phyloP scores from a whole-genome alignment of 164 flowering plant genomes.

The Magnolia officinalis region DNA sequence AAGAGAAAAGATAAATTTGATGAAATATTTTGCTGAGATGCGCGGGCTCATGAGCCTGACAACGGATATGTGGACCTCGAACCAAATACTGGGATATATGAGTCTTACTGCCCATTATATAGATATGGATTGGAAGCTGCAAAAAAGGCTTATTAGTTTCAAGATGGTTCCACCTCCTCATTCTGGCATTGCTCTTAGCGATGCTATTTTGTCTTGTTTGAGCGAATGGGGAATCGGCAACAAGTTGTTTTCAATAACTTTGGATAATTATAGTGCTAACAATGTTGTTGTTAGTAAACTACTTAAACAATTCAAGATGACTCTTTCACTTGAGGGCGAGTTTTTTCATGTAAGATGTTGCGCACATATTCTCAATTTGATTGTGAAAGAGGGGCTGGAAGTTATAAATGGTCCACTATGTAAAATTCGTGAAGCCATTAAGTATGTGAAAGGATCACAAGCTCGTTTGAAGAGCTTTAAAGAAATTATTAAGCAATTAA shows the following conservation, averaged over 20 bases:
- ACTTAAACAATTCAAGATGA: too few relatives aligned
- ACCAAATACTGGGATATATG: not conserved
- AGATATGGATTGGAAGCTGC: not conserved
- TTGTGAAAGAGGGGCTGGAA: not conserved
- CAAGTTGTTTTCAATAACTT: not conserved
- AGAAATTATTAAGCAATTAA: not conserved
- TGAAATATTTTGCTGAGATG: too few relatives aligned
- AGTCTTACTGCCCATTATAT: not conserved
- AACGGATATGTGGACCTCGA: not conserved
- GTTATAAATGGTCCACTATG: not conserved
- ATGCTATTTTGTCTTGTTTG: too few relatives aligned
- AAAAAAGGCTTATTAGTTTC: not conserved
- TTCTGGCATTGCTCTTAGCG: not conserved
- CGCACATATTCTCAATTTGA: constrained; percentile 1
- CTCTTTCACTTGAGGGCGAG: not conserved
- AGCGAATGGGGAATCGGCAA: too few relatives aligned
- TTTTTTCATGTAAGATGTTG: not conserved
- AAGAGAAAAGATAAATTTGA: not conserved
- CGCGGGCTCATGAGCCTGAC: not conserved
- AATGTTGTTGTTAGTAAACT: not conserved
- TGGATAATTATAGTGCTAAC: not conserved
- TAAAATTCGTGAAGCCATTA: not conserved
- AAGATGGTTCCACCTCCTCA: not conserved
- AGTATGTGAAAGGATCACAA: not conserved
- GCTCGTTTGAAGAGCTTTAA: not conserved